These are phyloP conservation scores for Suillus cothurnatus DNA, from an alignment of 768 basidiomycete species.

Conservation along the genomic window DNA sequence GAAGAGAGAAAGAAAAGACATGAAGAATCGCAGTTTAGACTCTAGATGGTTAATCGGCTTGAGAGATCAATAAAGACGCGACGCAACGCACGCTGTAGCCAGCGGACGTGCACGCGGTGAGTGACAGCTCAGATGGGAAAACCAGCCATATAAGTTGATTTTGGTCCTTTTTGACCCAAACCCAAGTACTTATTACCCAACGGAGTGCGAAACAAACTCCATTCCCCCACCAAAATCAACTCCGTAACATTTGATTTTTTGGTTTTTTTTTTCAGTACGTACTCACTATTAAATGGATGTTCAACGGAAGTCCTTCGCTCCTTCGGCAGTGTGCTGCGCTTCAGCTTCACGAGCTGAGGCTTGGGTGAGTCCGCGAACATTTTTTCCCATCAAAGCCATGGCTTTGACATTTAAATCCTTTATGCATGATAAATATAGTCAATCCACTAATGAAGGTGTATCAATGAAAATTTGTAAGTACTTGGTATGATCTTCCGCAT, in stretches of 20 bases:
- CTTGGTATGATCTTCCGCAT: background rate
- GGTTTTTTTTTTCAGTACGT: too few species aligned
- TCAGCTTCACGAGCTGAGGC: background rate
- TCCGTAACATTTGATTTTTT: background rate
- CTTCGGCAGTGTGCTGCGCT: background rate
- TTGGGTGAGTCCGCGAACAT: background rate
- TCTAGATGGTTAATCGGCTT: slow-evolving; percentile 19
- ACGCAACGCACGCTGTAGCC: slow-evolving; percentile 28
- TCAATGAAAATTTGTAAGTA: background rate
- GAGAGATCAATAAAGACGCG: slow-evolving; percentile 14
- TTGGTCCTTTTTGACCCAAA: slow-evolving; percentile 13
- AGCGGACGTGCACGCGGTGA: slow-evolving; percentile 22
- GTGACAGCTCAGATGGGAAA: slow-evolving; percentile 32
- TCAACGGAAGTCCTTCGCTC: too few species aligned
- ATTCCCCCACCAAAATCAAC: background rate
- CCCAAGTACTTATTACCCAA: background rate
- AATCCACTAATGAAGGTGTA: background rate
- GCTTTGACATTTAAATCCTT: background rate
- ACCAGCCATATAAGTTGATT: slow-evolving; percentile 7
- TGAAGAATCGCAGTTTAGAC: slow-evolving; percentile 30
- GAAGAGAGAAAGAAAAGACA: slow-evolving; percentile 64
- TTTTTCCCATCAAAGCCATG: background rate
- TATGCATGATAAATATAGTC: background rate
- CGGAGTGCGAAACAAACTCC: background rate
- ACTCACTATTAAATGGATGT: too few species aligned